Conservation (phyloP, 345 rosid genomes). For the Gossypium anomalum region DNA sequence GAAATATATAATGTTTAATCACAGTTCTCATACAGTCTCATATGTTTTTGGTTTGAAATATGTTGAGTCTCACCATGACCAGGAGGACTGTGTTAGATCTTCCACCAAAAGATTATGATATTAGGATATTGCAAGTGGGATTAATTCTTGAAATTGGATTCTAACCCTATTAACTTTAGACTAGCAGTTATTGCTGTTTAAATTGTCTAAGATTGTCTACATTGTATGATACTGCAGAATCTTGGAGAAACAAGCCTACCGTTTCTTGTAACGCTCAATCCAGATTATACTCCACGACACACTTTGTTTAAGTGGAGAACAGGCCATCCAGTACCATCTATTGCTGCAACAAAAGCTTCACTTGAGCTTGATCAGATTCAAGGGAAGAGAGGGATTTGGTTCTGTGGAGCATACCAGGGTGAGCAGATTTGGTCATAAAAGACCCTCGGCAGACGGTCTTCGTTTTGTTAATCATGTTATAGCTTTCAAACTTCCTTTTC, state of each 20-base stretch:
- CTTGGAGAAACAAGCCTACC: constrained; percentile 60
- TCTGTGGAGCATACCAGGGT: neutral
- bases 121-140: neutral
- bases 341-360: constrained; percentile 77
- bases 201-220: neutral
- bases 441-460: constrained; percentile 15
- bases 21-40: too few species aligned
- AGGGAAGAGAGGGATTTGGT: constrained; percentile 1
- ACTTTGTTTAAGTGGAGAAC: constrained; percentile 74
- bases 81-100: too few species aligned
- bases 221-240: constrained; percentile 46
- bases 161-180: neutral
- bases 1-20: neutral
- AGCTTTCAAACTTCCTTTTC: constrained; percentile 10
- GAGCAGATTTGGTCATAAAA: neutral
- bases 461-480: neutral
- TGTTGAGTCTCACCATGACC: neutral
- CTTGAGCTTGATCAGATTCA: constrained; percentile 23
- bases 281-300: constrained; percentile 48
- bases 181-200: neutral
- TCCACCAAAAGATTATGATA: neutral
- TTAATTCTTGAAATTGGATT: neutral
- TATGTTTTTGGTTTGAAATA: too few species aligned
- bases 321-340: constrained; percentile 84
- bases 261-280: constrained; percentile 78